Conservation (phyloP, 108 stramenopile species). For the Hondaea fermentalgiana region DNA sequence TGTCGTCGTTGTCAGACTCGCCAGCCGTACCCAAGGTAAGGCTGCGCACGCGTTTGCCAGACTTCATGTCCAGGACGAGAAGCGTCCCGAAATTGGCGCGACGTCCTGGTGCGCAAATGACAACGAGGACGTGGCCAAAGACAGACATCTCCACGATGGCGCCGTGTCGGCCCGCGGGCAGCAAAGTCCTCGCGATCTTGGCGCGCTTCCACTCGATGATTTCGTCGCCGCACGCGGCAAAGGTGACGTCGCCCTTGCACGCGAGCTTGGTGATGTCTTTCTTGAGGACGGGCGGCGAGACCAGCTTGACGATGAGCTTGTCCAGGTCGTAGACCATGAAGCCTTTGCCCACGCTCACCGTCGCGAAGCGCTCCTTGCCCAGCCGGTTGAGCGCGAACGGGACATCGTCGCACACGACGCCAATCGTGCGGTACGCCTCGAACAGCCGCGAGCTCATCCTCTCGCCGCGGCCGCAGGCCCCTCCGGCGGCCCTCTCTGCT, state of each 20-base stretch:
- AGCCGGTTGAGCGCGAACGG: conserved; percentile 39
- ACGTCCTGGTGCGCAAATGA: not conserved
- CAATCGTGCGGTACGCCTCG: conserved; percentile 41
- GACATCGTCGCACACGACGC: conserved; percentile 37
- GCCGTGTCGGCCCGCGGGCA: not conserved
- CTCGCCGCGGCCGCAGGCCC: not conserved
- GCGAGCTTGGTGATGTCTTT: not conserved
- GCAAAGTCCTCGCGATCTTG: not conserved
- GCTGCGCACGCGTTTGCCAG: not conserved
- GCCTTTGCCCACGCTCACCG: conserved; percentile 34
- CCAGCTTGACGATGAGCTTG: conserved; percentile 11
- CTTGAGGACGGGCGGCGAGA: not conserved
- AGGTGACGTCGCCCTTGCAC: not conserved
- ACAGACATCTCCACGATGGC: not conserved
- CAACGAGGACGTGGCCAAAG: not conserved
- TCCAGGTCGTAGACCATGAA: conserved; percentile 34
- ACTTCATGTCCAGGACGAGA: not conserved
- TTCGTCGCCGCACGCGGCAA: not conserved
- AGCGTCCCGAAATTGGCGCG: not conserved
- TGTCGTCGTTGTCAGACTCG: not conserved
- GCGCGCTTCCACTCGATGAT: conserved; percentile 11
- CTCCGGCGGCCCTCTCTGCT: no score
- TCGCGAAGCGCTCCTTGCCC: conserved; percentile 39
- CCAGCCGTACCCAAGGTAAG: not conserved
- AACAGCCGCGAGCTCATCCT: conserved; percentile 30